phyloP scores from a whole-genome alignment of 179 eudicot species.

The Actinidia arguta region DNA sequence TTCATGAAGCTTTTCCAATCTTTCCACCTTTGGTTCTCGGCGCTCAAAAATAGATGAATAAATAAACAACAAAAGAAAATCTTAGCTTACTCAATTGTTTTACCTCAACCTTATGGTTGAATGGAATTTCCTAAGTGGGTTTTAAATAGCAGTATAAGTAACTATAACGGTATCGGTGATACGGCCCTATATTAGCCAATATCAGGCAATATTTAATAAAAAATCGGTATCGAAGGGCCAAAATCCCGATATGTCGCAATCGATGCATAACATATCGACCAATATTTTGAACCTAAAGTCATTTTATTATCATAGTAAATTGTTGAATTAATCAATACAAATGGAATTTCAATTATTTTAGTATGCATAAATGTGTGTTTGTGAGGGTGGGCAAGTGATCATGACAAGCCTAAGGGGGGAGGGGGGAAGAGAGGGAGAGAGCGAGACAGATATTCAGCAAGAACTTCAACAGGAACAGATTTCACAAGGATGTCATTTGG shows the following conservation, averaged over 20 bases:
- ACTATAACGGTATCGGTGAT: too few species aligned
- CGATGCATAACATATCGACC: too few species aligned
- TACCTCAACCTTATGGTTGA: not conserved
- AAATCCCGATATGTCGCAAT: too few species aligned
- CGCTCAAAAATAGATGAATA: not conserved
- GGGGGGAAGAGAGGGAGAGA: not conserved
- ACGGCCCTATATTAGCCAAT: too few species aligned
- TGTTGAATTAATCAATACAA: not conserved
- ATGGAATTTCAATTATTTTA: not conserved
- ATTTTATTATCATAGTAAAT: not conserved
- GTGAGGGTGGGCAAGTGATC: not conserved
- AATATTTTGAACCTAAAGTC: too few species aligned
- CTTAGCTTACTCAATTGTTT: not conserved
- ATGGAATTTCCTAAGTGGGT: not conserved
- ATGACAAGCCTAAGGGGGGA: not conserved
- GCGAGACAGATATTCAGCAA: not conserved
- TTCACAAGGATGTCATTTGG: too few species aligned
- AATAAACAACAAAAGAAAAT: slow-evolving; percentile 2
- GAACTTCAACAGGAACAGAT: too few species aligned
- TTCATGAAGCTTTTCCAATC: not conserved
- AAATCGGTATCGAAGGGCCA: too few species aligned
- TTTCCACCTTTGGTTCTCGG: not conserved
- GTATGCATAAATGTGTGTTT: not conserved
- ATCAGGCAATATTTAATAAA: too few species aligned
- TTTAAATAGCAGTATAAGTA: too few species aligned